A percentile compares a stretch with the other conserved stretches of the same genome.
Evolutionary conservation across 495 filamentous ascomycete genomes (phyloP).

Genomic region (Podospora comata): DNA sequence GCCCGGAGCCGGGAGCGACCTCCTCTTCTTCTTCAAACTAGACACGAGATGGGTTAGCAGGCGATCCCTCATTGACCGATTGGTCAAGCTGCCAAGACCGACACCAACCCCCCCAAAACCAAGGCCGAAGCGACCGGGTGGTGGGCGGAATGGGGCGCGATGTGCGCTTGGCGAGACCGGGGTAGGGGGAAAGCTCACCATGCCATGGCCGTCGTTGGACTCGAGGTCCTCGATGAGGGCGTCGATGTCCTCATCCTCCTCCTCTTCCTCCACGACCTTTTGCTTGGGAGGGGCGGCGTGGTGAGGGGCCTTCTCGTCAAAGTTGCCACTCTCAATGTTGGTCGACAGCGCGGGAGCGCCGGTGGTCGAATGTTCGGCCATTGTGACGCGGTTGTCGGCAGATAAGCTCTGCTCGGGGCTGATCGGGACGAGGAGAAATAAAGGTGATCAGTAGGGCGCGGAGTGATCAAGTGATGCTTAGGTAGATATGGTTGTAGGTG

Average conservation of each 20-base stretch:
- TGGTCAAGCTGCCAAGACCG: slow-evolving; percentile 5
- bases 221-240: slow-evolving; percentile 79
- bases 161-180: not conserved
- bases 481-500: slow-evolving; percentile 8
- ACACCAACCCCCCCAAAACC: not conserved
- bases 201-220: slow-evolving; percentile 63
- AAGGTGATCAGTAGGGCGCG: slow-evolving; percentile 15
- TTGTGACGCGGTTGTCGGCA: slow-evolving; percentile 35
- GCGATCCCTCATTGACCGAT: not conserved
- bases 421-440: not conserved
- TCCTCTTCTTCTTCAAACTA: slow-evolving; percentile 56
- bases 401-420: slow-evolving; percentile 37
- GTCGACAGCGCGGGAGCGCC: slow-evolving; percentile 51
- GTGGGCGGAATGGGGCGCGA: not conserved
- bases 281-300: slow-evolving; percentile 33
- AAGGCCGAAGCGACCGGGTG: not conserved
- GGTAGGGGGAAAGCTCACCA: slow-evolving; percentile 24
- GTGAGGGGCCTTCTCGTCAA: slow-evolving; percentile 53
- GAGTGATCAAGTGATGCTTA: slow-evolving; percentile 10
- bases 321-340: slow-evolving; percentile 53
- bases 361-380: slow-evolving; percentile 48
- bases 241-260: slow-evolving; percentile 73
- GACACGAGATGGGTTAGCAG: slow-evolving; percentile 20
- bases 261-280: slow-evolving; percentile 51
- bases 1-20: slow-evolving; percentile 47